A percentile compares a stretch with the other conserved stretches of the same genome.
Conservation (phyloP, 2,329 filamentous ascomycete species). For the Phoma sp. region DNA sequence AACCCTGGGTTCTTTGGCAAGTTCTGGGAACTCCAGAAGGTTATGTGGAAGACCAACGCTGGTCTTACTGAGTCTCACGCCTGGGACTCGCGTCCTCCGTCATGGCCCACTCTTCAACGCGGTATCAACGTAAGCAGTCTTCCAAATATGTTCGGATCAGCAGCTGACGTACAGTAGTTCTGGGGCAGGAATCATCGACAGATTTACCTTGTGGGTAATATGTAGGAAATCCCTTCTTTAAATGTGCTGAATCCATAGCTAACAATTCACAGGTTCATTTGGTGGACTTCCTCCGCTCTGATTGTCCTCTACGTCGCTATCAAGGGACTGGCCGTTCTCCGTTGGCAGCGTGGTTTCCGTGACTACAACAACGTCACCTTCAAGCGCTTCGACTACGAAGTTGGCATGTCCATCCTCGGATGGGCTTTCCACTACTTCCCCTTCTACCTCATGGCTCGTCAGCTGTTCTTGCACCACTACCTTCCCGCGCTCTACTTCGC, state of each 20-base stretch:
- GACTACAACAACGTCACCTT: constrained; percentile 84
- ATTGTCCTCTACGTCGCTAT: constrained; percentile 79
- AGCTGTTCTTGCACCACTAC: constrained; percentile 98
- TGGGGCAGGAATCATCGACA: constrained; percentile 94
- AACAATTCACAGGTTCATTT: constrained; percentile 58
- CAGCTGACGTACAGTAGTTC: constrained; percentile 57
- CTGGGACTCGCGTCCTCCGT: constrained; percentile 93
- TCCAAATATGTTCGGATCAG: no score
- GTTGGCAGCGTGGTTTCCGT: constrained; percentile 91
- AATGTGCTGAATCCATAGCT: no score
- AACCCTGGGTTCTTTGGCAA: constrained; percentile 96
- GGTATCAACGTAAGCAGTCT: constrained; percentile 74
- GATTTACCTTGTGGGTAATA: constrained; percentile 93
- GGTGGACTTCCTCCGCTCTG: constrained; percentile 85
- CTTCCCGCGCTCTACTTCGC: constrained; percentile 97
- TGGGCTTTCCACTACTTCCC: constrained; percentile 99
- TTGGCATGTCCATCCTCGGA: constrained; percentile 85
- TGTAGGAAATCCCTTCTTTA: no score
- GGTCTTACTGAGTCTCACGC: constrained; percentile 95
- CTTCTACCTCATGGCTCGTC: constrained; percentile 97
- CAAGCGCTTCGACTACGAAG: constrained; percentile 97
- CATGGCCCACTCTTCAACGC: constrained; percentile 89
- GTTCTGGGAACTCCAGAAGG: constrained; percentile 94
- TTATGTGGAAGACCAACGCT: constrained; percentile 99
- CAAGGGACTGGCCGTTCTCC: constrained; percentile 84